These are phyloP conservation scores for Hypoxylon fuscum DNA, from an alignment of 495 filamentous ascomycete species.

Conservation along the genomic window DNA sequence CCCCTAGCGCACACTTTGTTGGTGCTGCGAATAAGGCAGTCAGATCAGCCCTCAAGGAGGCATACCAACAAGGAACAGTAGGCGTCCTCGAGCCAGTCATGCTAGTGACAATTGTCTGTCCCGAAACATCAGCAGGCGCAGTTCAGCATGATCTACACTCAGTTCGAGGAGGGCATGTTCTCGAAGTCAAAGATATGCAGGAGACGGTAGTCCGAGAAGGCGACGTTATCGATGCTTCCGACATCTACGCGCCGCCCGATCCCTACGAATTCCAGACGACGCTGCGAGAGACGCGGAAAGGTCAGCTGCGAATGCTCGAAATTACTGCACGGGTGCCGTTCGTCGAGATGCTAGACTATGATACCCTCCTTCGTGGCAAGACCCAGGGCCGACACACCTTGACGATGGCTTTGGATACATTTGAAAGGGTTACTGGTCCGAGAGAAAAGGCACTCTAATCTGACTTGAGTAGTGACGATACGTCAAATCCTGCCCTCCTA, in stretches of 20 bases:
- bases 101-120: slow-evolving; percentile 82
- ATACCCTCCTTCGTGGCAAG: slow-evolving; percentile 86
- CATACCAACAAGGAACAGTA: slow-evolving; percentile 56
- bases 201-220: slow-evolving; percentile 25
- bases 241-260: slow-evolving; percentile 85
- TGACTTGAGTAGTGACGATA: too few species aligned
- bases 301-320: slow-evolving; percentile 53
- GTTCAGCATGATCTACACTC: slow-evolving; percentile 92
- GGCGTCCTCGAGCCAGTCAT: slow-evolving; percentile 92
- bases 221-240: slow-evolving; percentile 66
- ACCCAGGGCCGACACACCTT: slow-evolving; percentile 91
- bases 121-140: slow-evolving; percentile 79
- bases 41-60: slow-evolving; percentile 68
- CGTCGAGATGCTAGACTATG: slow-evolving; percentile 96
- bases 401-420: slow-evolving; percentile 89
- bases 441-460: slow-evolving; percentile 52
- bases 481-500: too few species aligned
- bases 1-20: slow-evolving; percentile 77
- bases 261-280: slow-evolving; percentile 72
- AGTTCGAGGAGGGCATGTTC: slow-evolving; percentile 81
- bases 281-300: slow-evolving; percentile 51
- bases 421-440: slow-evolving; percentile 79
- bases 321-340: slow-evolving; percentile 88
- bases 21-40: slow-evolving; percentile 80
- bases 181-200: slow-evolving; percentile 77